Evolutionary conservation across 768 basidiomycete genomes (phyloP), one percentile per base, ranked within the genome.

Genomic region (Rhodotorula taiwanensis): DNA sequence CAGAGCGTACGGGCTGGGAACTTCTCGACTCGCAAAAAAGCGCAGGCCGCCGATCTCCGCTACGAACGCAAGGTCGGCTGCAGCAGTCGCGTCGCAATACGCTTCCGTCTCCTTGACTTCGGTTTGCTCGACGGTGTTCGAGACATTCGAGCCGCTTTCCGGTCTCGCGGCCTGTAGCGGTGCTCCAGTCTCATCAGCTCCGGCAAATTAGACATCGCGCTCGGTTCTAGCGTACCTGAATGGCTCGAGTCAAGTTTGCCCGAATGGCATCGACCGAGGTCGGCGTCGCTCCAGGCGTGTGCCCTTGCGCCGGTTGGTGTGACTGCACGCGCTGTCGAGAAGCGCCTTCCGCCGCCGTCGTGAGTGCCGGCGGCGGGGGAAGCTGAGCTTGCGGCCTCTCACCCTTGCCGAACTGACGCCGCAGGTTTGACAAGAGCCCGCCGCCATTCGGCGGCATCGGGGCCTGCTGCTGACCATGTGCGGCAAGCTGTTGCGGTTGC

Each of bases 101-200:
- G 57, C 59, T 58, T 62, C 57, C 18, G 74, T 74, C 58, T 79
- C 77, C 60, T 75, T 76, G 41, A 78, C 76, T 30, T 76, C 66
- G 10, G 68, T 68, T 39, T 74, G 69, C 52, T 75, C 70, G 18
- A 75, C 69, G 31, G 74, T 69, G 47, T 74, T 75, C 33, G 62
- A 60, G 47, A 79, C 76, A 31, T 73, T 71, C 16, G 71, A 72
- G 5, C 74, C 70, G 20, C 65, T 71, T 47, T 77, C 76, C 5
- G 78, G 76, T 23, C 75, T 70, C n/a, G 77, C 75, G 0, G 77
- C 77, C 56, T 69, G 53, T 13, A 68, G 62, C 31, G 73, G 55
- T 2, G 72, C 71, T 51, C 62, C 70, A 27, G 70, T 59, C 31
- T 23, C 13, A 6, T 20, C 18, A 20, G 43, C 36, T 51, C 25